phyloP scores from a whole-genome alignment of 768 basidiomycete genomes.

The Gautieria morchelliformis region DNA sequence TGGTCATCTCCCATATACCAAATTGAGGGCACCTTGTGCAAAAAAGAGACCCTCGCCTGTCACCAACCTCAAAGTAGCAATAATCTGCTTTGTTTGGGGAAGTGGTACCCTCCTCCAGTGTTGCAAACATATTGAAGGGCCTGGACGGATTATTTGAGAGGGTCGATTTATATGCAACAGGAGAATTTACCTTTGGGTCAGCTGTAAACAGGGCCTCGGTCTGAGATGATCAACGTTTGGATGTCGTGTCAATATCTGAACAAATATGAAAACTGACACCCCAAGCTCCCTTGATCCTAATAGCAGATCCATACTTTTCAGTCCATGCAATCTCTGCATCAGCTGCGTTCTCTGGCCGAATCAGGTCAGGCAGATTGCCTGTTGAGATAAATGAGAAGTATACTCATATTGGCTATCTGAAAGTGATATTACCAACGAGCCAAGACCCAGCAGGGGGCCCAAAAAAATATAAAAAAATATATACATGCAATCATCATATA shows the following conservation, averaged over 20 bases:
- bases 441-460: background rate
- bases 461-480: no score
- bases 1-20: no score
- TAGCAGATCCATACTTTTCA: background rate
- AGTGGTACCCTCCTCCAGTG: constrained; percentile 19
- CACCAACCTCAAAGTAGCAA: constrained; percentile 38
- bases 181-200: background rate
- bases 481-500: no score
- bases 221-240: background rate
- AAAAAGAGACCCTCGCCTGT: constrained; percentile 45
- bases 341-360: background rate
- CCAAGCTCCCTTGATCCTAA: background rate
- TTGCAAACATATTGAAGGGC: constrained; percentile 21
- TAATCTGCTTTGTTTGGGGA: constrained; percentile 11
- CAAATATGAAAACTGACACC: background rate
- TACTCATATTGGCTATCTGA: no score
- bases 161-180: no score
- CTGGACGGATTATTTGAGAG: background rate
- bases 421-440: background rate
- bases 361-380: background rate
- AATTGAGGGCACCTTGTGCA: constrained; percentile 35
- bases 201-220: background rate
- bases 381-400: no score
- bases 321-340: constrained; percentile 5
- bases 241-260: background rate